A percentile compares a stretch with the other conserved stretches of the same genome.
Conservation (phyloP, 2,329 filamentous ascomycete genomes). For the Beauveria sp. region DNA sequence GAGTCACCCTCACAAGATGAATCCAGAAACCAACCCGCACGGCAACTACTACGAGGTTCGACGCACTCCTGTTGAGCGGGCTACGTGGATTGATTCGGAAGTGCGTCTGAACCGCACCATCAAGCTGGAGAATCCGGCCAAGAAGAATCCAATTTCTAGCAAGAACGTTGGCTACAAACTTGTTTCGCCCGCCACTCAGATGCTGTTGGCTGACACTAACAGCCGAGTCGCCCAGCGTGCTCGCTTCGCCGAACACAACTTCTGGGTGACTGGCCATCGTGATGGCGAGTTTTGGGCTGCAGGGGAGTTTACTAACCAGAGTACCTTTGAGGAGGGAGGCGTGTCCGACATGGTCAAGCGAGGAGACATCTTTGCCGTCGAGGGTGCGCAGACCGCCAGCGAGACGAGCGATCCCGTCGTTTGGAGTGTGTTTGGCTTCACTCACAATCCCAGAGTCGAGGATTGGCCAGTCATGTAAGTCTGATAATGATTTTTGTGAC, state of each 20-base stretch:
- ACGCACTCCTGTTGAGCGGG: conserved; percentile 37
- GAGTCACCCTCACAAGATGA: conserved; percentile 28
- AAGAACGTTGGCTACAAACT: conserved; percentile 44
- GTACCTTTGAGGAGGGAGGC: conserved; percentile 33
- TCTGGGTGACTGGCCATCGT: conserved; percentile 42
- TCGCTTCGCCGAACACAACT: conserved; percentile 36
- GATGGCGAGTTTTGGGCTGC: conserved; percentile 44
- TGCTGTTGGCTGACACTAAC: conserved; percentile 37
- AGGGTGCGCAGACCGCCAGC: conserved; percentile 18
- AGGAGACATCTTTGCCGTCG: conserved; percentile 37
- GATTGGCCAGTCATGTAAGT: conserved; percentile 46
- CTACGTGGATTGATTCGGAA: conserved; percentile 44
- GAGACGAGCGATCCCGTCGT: conserved; percentile 28
- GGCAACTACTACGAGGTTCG: conserved; percentile 54
- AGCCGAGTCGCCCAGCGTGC: conserved; percentile 37
- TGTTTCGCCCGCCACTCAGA: conserved; percentile 35
- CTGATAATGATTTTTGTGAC: neutral
- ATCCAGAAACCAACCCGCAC: conserved; percentile 48
- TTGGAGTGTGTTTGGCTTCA: conserved; percentile 42
- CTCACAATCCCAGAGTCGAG: conserved; percentile 40
- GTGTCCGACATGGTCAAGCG: conserved; percentile 39
- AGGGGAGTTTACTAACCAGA: conserved; percentile 45
- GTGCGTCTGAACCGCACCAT: conserved; percentile 43
- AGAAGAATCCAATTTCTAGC: conserved; percentile 40
- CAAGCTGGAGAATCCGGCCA: conserved; percentile 39